These are phyloP conservation scores for Jamesozyma piceae DNA, from an alignment of 805 yeast genomes.

Conservation along the genomic window DNA sequence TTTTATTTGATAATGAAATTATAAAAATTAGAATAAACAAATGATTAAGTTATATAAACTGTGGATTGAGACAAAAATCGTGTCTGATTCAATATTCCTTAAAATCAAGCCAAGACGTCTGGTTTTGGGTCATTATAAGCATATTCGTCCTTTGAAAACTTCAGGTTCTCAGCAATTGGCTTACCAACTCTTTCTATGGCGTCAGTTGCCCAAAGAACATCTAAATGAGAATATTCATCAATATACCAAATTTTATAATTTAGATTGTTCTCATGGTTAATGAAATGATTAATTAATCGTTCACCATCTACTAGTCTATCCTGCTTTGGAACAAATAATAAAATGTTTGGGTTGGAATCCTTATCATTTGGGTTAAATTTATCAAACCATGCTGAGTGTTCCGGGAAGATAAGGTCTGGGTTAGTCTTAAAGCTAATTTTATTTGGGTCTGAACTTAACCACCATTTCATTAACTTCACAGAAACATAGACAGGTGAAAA, in stretches of 20 bases:
- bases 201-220: conserved; percentile 90
- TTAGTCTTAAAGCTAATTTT: conserved; percentile 34
- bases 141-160: neutral
- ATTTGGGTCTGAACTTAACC: conserved; percentile 47
- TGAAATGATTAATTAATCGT: conserved; percentile 55
- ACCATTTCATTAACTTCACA: conserved; percentile 80
- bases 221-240: conserved; percentile 71
- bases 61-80: no score
- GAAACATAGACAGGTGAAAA: conserved; percentile 85
- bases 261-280: conserved; percentile 39
- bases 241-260: conserved; percentile 32
- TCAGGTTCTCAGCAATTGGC: conserved; percentile 33
- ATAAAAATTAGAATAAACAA: no score
- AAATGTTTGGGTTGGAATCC: conserved; percentile 45
- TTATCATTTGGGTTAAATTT: conserved; percentile 3
- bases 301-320: conserved; percentile 79
- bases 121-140: no score
- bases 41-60: no score
- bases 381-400: conserved; percentile 44
- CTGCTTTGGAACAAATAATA: conserved; percentile 58
- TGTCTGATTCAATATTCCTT: no score
- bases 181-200: conserved; percentile 55
- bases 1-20: no score
- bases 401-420: conserved; percentile 39
- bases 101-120: no score